A percentile compares a stretch with the other conserved stretches of the same genome.
phyloP scores from a whole-genome alignment of 345 rosid genomes.

The Sonneratia alba region DNA sequence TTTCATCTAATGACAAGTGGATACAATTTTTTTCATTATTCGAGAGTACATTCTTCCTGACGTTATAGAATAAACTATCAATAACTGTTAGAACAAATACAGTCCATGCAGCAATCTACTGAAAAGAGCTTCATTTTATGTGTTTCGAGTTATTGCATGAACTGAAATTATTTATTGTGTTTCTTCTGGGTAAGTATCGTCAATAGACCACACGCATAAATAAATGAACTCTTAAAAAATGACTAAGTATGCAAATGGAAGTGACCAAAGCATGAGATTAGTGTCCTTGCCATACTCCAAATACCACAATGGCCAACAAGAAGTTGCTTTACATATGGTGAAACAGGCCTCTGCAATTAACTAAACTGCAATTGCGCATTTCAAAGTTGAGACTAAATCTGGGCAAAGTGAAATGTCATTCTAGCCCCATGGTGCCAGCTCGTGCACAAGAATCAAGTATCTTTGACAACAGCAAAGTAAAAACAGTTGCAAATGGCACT shows the following conservation, averaged over 20 bases:
- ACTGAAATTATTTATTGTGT: background rate
- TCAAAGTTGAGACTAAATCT: background rate
- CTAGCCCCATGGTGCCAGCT: background rate
- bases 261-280: background rate
- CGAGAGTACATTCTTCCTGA: background rate
- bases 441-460: background rate
- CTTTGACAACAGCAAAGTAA: background rate
- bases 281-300: background rate
- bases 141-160: background rate
- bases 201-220: background rate
- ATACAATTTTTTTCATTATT: background rate
- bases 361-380: background rate
- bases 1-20: background rate
- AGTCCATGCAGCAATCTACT: background rate
- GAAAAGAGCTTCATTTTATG: background rate
- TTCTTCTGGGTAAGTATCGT: background rate
- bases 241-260: background rate
- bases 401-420: background rate
- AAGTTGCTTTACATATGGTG: background rate
- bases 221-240: background rate
- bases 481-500: background rate
- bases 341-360: background rate
- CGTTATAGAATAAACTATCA: background rate
- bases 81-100: background rate
- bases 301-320: background rate